These are phyloP conservation scores for Thalia dealbata DNA, from an alignment of 176 grass and related monocot genomes.

Conservation along the genomic window DNA sequence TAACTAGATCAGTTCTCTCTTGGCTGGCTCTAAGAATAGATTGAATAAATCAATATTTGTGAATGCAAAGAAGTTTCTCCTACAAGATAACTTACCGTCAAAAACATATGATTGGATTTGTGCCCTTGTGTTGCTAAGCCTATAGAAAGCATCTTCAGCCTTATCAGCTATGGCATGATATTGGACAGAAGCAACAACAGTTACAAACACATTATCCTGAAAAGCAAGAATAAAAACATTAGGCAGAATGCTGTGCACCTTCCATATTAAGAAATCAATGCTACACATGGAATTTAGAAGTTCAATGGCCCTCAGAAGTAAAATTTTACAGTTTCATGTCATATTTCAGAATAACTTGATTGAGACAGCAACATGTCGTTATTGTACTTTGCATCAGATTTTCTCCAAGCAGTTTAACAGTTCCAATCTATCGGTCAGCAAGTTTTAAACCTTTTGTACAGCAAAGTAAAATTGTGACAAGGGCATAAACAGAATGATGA, in stretches of 20 bases:
- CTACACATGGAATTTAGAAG: not conserved
- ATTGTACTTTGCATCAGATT: not conserved
- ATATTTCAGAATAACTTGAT: not conserved
- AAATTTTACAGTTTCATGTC: not conserved
- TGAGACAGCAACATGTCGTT: not conserved
- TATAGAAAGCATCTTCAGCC: conserved; percentile 85
- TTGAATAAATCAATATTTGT: not conserved
- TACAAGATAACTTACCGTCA: conserved; percentile 43
- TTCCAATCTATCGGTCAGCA: not conserved
- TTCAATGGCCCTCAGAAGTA: not conserved
- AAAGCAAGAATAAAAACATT: conserved; percentile 21
- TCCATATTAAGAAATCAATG: not conserved
- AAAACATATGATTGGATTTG: conserved; percentile 96
- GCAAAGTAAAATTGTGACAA: not conserved
- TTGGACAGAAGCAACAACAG: conserved; percentile 84
- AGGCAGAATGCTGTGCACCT: conserved; percentile 4
- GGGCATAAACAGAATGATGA: not conserved
- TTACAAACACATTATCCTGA: conserved; percentile 93
- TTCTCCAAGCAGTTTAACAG: not conserved
- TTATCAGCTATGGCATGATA: conserved; percentile 62
- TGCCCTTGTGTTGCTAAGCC: conserved; percentile 63
- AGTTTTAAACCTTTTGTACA: not conserved
- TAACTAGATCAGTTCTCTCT: not conserved
- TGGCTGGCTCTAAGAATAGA: not conserved
- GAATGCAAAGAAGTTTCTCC: not conserved